Conservation (phyloP, 257 asterid species). For the Lycium barbarum region DNA sequence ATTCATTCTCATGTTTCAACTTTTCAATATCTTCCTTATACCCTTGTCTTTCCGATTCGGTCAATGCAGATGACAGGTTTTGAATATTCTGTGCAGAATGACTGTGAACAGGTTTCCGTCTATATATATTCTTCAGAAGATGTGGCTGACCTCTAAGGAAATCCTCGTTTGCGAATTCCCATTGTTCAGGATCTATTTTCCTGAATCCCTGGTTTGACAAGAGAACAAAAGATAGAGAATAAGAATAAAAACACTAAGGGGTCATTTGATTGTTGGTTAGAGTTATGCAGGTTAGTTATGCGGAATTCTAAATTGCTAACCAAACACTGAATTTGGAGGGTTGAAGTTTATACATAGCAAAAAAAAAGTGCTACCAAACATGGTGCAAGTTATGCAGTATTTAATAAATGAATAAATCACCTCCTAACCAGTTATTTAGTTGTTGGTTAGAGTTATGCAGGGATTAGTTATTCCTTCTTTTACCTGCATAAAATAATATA, state of each 20-base stretch:
- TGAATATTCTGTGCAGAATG: slow-evolving; percentile 65
- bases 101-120: slow-evolving; percentile 97
- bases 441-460: no score
- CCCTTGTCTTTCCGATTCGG: slow-evolving; percentile 69
- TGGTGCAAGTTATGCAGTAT: no score
- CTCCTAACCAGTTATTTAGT: no score
- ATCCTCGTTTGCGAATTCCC: slow-evolving; percentile 93
- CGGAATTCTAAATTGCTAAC: no score
- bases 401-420: no score
- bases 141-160: slow-evolving; percentile 77
- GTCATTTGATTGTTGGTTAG: no score
- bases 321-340: no score
- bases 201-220: slow-evolving; percentile 69
- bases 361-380: no score
- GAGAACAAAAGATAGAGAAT: slow-evolving; percentile 19
- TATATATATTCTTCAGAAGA: slow-evolving; percentile 76
- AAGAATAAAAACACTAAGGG: not conserved
- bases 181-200: slow-evolving; percentile 86
- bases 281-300: no score
- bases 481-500: no score
- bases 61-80: slow-evolving; percentile 45
- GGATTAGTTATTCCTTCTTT: no score
- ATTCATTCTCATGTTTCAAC: slow-evolving; percentile 63
- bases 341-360: no score
- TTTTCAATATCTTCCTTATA: slow-evolving; percentile 68